Conservation (phyloP, 1,284 basidiomycete species). For the Irpex sp. region DNA sequence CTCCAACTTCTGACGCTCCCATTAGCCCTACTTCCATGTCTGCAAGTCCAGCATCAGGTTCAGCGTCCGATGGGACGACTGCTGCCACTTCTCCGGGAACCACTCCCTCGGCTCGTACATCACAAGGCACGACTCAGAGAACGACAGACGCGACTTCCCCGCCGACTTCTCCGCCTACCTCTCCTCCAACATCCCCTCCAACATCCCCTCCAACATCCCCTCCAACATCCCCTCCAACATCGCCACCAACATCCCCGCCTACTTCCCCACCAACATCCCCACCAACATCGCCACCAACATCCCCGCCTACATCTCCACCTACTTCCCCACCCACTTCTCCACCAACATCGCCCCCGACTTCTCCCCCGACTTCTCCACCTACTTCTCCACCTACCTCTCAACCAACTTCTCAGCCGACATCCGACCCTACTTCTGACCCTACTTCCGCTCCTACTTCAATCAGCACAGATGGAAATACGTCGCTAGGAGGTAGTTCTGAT, state of each 20-base stretch:
- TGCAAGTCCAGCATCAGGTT: neutral
- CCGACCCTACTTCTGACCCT: neutral
- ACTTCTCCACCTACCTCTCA: slow-evolving; percentile 7
- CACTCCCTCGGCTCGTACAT: slow-evolving; percentile 10
- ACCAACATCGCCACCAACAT: neutral
- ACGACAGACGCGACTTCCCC: slow-evolving; percentile 6
- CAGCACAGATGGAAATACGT: neutral
- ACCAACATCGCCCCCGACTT: neutral
- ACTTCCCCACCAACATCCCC: slow-evolving; percentile 5
- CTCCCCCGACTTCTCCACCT: neutral
- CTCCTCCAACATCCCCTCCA: neutral
- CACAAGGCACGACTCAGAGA: neutral
- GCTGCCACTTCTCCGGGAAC: slow-evolving; percentile 12
- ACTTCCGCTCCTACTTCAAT: neutral
- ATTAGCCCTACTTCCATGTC: neutral
- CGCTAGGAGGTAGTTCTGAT: neutral
- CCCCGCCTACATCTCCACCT: neutral
- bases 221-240: slow-evolving; percentile 1
- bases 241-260: slow-evolving; percentile 10
- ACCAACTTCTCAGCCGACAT: slow-evolving; percentile 4
- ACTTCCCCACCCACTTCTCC: slow-evolving; percentile 6
- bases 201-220: neutral
- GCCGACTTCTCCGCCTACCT: neutral
- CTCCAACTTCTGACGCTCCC: slow-evolving; percentile 2
- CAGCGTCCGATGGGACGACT: neutral